A percentile compares a stretch with the other conserved stretches of the same genome.
phyloP scores from a whole-genome alignment of 495 filamentous ascomycete genomes.

The Tuber umbilicatum region DNA sequence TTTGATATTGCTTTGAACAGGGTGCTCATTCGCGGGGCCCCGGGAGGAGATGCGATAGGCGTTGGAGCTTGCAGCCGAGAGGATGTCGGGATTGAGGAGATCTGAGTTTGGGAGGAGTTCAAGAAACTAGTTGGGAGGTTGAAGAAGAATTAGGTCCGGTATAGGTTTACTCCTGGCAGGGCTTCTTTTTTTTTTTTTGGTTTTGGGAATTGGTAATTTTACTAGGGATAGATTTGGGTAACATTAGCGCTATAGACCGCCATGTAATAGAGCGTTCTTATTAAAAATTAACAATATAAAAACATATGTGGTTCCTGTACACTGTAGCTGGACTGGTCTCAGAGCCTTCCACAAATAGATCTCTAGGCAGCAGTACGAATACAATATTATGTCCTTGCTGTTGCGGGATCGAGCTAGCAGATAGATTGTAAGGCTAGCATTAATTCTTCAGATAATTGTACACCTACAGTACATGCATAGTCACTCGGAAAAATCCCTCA shows the following conservation, averaged over 20 bases:
- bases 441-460: not conserved
- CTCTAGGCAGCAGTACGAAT: not conserved
- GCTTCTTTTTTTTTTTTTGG: not conserved
- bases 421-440: not conserved
- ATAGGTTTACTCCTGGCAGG: too few relatives aligned
- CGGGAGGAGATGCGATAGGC: slow-evolving; percentile 63
- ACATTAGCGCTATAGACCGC: not conserved
- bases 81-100: too few relatives aligned
- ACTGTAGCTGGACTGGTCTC: not conserved
- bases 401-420: not conserved
- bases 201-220: not conserved
- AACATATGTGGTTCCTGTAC: not conserved
- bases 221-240: not conserved
- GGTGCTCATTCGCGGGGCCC: slow-evolving; percentile 58
- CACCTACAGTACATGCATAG: too few relatives aligned
- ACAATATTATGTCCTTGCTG: not conserved
- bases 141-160: too few relatives aligned
- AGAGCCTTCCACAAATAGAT: not conserved
- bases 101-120: too few relatives aligned
- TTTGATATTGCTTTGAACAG: slow-evolving; percentile 59
- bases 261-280: not conserved
- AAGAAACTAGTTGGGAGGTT: too few relatives aligned
- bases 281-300: not conserved
- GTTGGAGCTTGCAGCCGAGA: too few relatives aligned
- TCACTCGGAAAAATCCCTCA: not conserved